These are phyloP conservation scores for Blastobotrys parvus DNA, from an alignment of 805 yeast species.

Conservation along the genomic window DNA sequence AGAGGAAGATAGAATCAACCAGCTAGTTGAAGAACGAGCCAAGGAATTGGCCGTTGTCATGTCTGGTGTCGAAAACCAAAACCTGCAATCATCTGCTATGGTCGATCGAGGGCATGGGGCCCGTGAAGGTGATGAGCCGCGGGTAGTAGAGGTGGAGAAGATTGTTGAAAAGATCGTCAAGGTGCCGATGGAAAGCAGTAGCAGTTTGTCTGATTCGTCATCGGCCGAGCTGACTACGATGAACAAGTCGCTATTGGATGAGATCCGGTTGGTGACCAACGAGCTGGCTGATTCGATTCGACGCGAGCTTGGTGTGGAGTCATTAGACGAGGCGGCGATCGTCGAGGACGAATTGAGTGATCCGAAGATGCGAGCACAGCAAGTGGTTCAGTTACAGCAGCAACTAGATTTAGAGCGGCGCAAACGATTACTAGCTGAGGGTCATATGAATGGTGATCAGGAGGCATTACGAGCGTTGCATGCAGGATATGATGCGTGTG, in stretches of 20 bases:
- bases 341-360: constrained; percentile 9
- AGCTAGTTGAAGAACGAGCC: neutral
- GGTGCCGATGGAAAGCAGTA: neutral
- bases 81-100: too few species aligned
- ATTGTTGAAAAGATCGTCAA: neutral
- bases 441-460: constrained; percentile 8
- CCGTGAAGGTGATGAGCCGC: neutral
- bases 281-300: constrained; percentile 32
- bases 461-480: constrained; percentile 2
- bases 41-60: neutral
- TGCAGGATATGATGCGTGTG: constrained; percentile 15
- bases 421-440: constrained; percentile 22
- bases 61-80: too few species aligned
- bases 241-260: constrained; percentile 23
- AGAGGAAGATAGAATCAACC: neutral
- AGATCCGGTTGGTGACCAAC: constrained; percentile 27
- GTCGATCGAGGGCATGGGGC: neutral
- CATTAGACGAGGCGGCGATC: constrained; percentile 1
- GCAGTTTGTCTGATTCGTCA: neutral
- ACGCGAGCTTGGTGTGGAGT: constrained; percentile 26
- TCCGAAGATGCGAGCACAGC: constrained; percentile 9
- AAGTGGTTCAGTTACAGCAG: constrained; percentile 21
- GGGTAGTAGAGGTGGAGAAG: neutral
- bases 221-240: constrained; percentile 12
- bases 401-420: constrained; percentile 28